phyloP scores from a whole-genome alignment of 768 basidiomycete genomes.

The Rossbeevera mucosa region DNA sequence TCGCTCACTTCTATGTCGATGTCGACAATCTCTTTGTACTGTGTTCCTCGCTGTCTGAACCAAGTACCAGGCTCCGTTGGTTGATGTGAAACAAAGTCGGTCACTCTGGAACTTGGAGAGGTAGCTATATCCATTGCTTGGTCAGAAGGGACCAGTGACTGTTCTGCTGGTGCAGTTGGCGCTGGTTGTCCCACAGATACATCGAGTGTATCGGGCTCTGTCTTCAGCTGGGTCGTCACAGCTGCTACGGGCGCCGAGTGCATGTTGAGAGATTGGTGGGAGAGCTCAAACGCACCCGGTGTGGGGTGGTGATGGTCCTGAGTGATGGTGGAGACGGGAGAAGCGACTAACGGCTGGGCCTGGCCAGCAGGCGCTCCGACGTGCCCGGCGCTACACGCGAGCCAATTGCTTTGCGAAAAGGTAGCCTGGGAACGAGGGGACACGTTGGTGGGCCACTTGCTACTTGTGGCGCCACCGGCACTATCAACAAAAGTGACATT shows the following conservation, averaged over 20 bases:
- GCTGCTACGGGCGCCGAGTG: slow-evolving; percentile 1
- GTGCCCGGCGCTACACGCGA: background rate
- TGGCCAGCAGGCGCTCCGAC: background rate
- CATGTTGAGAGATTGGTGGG: slow-evolving; percentile 3
- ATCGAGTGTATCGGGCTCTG: background rate
- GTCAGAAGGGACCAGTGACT: background rate
- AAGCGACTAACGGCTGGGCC: background rate
- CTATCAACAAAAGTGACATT: slow-evolving; percentile 24
- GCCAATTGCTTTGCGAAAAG: background rate
- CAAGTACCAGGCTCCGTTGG: slow-evolving; percentile 23
- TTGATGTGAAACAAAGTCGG: slow-evolving; percentile 12
- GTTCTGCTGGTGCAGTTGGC: background rate
- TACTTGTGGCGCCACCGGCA: background rate
- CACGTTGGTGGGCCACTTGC: background rate
- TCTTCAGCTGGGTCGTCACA: background rate
- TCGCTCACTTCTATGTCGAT: slow-evolving; percentile 19
- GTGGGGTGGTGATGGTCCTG: background rate
- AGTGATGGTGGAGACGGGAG: slow-evolving; percentile 2
- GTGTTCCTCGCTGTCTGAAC: slow-evolving; percentile 22
- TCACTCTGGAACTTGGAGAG: background rate
- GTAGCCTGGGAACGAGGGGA: background rate
- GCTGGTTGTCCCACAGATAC: background rate
- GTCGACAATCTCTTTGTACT: slow-evolving; percentile 20
- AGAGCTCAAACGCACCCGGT: background rate
- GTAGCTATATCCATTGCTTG: background rate